Evolutionary conservation across 768 basidiomycete genomes (phyloP).

Genomic region (Suillus discolor): DNA sequence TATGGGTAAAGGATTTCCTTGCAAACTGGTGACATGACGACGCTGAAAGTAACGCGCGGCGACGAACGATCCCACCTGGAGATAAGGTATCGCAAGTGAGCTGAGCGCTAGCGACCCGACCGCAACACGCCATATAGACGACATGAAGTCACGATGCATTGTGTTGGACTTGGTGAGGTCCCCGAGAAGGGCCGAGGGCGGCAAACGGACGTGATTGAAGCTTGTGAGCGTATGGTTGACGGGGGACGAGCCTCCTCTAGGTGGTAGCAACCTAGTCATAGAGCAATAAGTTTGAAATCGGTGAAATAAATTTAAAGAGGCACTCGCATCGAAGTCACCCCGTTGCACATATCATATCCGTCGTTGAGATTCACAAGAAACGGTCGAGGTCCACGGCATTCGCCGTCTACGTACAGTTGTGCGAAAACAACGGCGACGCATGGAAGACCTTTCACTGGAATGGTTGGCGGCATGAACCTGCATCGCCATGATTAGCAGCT

Average conservation of each 20-base stretch:
- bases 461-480: too few relatives aligned
- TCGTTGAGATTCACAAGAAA: too few relatives aligned
- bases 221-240: constrained; percentile 38
- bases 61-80: constrained; percentile 28
- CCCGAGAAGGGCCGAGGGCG: constrained; percentile 34
- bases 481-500: too few relatives aligned
- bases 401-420: too few relatives aligned
- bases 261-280: constrained; percentile 21
- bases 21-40: constrained; percentile 17
- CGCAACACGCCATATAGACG: constrained; percentile 31
- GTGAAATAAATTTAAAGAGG: background rate
- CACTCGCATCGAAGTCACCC: too few relatives aligned
- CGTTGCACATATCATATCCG: too few relatives aligned
- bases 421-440: too few relatives aligned
- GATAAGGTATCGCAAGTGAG: constrained; percentile 23
- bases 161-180: constrained; percentile 20
- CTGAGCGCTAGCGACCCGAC: constrained; percentile 36
- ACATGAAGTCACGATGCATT: constrained; percentile 24
- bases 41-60: constrained; percentile 35
- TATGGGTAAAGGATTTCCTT: constrained; percentile 28
- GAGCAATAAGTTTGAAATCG: background rate
- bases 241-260: constrained; percentile 32
- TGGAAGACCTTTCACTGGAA: too few relatives aligned
- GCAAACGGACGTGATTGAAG: constrained; percentile 39
- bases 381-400: too few relatives aligned